These are phyloP conservation scores for Candida quercuum DNA, from an alignment of 805 yeast genomes.

Conservation along the genomic window DNA sequence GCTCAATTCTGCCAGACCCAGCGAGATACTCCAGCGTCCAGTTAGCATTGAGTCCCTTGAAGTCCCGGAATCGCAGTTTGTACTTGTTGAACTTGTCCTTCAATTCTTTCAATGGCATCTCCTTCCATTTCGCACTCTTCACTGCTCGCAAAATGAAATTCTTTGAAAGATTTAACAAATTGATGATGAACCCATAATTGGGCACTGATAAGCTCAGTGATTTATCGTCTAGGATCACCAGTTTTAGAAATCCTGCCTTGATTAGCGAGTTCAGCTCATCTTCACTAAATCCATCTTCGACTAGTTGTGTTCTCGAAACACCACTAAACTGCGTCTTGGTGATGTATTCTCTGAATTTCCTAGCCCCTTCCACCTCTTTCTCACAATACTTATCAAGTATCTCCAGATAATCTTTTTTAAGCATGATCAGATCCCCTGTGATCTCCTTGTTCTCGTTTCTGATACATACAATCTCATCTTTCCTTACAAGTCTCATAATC, in stretches of 20 bases:
- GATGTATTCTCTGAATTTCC: slow-evolving; percentile 3
- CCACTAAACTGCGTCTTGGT: background rate
- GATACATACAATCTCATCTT: slow-evolving; percentile 31
- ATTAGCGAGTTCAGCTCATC: slow-evolving; percentile 30
- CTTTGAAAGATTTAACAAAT: slow-evolving; percentile 38
- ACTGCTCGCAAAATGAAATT: slow-evolving; percentile 37
- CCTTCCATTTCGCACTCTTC: slow-evolving; percentile 33
- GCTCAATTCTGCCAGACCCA: slow-evolving; percentile 49
- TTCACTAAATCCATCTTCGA: background rate
- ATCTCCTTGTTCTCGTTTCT: slow-evolving; percentile 27
- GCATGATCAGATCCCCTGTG: slow-evolving; percentile 33
- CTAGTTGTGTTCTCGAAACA: background rate
- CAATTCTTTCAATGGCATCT: slow-evolving; percentile 37
- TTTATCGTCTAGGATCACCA: slow-evolving; percentile 34
- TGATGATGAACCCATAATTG: slow-evolving; percentile 43
- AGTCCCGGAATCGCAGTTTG: slow-evolving; percentile 39
- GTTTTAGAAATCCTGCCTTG: slow-evolving; percentile 36
- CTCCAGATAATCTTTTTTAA: slow-evolving; percentile 19
- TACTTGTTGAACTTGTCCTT: slow-evolving; percentile 41
- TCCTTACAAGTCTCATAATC: slow-evolving; percentile 32
- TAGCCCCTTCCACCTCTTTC: no score
- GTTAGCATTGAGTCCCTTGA: slow-evolving; percentile 42
- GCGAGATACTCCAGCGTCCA: slow-evolving; percentile 48
- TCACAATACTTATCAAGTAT: slow-evolving; percentile 1
- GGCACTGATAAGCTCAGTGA: slow-evolving; percentile 42